phyloP scores from a whole-genome alignment of 495 filamentous ascomycete species.

The Aspergillus avenaceus region DNA sequence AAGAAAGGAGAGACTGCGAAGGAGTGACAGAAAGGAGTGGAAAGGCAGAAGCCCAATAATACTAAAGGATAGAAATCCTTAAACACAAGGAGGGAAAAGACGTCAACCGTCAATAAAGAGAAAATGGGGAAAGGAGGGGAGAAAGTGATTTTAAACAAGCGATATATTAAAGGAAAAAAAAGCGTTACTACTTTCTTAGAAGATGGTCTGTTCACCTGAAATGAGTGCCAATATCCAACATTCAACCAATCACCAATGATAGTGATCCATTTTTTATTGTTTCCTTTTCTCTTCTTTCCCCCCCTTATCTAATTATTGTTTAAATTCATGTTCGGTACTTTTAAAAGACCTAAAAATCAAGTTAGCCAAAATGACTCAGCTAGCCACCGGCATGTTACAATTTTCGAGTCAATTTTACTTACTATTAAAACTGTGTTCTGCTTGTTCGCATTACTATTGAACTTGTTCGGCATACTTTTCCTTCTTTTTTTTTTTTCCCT shows the following conservation, averaged over 20 bases:
- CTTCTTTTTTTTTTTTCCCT: not conserved
- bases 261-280: not conserved
- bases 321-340: not conserved
- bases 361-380: too few species aligned
- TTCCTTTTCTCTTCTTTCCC: not conserved
- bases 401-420: too few species aligned
- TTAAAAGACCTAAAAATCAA: not conserved
- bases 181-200: not conserved
- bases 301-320: not conserved
- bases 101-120: slow-evolving; percentile 3
- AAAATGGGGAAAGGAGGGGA: not conserved
- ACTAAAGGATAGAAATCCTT: slow-evolving; percentile 2
- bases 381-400: too few species aligned
- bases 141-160: not conserved
- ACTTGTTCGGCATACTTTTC: too few species aligned
- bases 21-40: not conserved
- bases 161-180: slow-evolving; percentile 1
- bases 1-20: slow-evolving; percentile 6
- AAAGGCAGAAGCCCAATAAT: not conserved
- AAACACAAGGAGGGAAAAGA: slow-evolving; percentile 9
- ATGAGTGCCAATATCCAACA: not conserved
- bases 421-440: slow-evolving; percentile 3
- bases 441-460: not conserved
- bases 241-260: not conserved
- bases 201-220: slow-evolving; percentile 3